Base-by-base conservation (phyloP, 495 filamentous ascomycete genomes). In the Emericellopsis terricola region DNA sequence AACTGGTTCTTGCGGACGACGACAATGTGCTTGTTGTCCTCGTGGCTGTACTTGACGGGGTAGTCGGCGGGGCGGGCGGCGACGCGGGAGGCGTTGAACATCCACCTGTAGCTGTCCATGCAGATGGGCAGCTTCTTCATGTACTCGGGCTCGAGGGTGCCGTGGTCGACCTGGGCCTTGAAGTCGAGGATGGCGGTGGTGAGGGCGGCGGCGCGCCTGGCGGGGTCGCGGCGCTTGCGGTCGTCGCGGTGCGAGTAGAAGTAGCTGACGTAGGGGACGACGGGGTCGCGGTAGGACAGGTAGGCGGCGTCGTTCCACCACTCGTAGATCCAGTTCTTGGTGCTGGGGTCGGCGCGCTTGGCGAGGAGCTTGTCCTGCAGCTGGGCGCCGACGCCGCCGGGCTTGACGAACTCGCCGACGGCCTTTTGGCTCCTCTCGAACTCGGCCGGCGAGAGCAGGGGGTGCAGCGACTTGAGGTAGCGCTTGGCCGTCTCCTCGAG, bases 221-320 rank as follows among this genome's bases (percentile, higher is more conserved):
- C 79, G 3, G 89, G 91, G 59, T 92, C 68, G 23, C 84, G 76
- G 36, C 87, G 73, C 47, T 76, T 66, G 33, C 84, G 75, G 52
- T 99, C 91, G 53, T 99, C 91, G 36, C 79, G 72, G 66, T 94
- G 87, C 23, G 84, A 93, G 64, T 99, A 99, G 61, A 99, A 99
- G 67, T 99, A 99, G 52, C 83, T 92, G 43, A 99, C 91, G 52
- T 96, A 99, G 37, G 91, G 91, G 19, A 96, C 80, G 18, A 99
- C 81, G 23, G 91, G 91, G 55, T 94, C 91, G 39, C 87, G 81
- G 64, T 94, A 94, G 38, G 50, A 68, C 36, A 99, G 68, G 59
- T 99, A 99, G 26, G 89, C 86, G 2, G 71, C 68, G 37, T 86
- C 68, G 57, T 94, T 93, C 91, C 91, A 99, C 91, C 91, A 99